Percentiles rank a stretch among this genome's conserved stretches.
These are phyloP conservation scores for Eurotiales sp. DNA, from an alignment of 2,329 filamentous ascomycete genomes.

Conservation along the genomic window DNA sequence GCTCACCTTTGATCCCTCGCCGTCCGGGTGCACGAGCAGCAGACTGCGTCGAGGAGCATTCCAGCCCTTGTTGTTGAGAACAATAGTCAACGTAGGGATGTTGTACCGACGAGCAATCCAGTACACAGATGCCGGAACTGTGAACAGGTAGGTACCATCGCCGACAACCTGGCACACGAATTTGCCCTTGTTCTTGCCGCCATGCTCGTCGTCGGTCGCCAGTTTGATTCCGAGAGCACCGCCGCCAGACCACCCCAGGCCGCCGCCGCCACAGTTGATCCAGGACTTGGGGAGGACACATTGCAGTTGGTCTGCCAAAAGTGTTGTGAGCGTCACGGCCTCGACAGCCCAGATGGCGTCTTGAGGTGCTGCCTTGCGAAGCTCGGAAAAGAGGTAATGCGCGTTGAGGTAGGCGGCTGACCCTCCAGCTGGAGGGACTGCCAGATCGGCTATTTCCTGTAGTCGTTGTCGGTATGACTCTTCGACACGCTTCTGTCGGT, in stretches of 20 bases:
- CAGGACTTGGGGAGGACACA: constrained; percentile 65
- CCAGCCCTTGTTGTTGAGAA: constrained; percentile 69
- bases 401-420: constrained; percentile 61
- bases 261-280: constrained; percentile 78
- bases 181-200: constrained; percentile 50
- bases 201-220: constrained; percentile 54
- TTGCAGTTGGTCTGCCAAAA: constrained; percentile 68
- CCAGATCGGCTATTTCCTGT: constrained; percentile 55
- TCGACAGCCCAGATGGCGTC: constrained; percentile 75
- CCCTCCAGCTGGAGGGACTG: constrained; percentile 50
- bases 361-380: constrained; percentile 55
- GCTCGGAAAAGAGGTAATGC: constrained; percentile 53
- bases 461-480: constrained; percentile 58
- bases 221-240: constrained; percentile 73
- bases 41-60: constrained; percentile 61
- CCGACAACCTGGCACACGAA: constrained; percentile 64
- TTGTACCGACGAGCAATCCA: constrained; percentile 65
- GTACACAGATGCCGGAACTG: constrained; percentile 62
- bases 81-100: constrained; percentile 63
- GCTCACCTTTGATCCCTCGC: constrained; percentile 57
- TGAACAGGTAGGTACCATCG: constrained; percentile 65
- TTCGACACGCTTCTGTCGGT: constrained; percentile 55
- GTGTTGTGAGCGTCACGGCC: constrained; percentile 67
- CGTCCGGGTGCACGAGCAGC: constrained; percentile 63
- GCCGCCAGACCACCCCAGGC: constrained; percentile 76